Conservation (phyloP, 2,329 filamentous ascomycete genomes). For the Calcarisporium arbuscula region DNA sequence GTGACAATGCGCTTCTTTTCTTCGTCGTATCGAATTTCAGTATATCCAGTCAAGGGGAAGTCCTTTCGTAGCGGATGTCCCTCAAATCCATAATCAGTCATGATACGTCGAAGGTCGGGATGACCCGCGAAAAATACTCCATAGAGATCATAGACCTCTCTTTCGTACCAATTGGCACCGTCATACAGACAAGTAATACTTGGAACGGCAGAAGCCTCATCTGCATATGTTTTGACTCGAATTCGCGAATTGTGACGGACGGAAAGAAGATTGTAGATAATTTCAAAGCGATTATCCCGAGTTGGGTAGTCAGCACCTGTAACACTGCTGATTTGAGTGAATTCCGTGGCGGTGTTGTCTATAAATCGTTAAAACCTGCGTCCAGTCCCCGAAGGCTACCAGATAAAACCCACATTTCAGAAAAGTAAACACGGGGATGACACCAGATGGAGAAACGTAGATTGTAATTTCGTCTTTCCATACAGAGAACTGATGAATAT, state of each 20-base stretch:
- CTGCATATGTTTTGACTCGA: conserved; percentile 96
- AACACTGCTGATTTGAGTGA: conserved; percentile 86
- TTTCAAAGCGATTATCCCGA: conserved; percentile 89
- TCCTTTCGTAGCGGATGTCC: conserved; percentile 96
- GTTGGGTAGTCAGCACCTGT: conserved; percentile 96
- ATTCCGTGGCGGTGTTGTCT: conserved; percentile 96
- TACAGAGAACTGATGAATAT: conserved; percentile 97
- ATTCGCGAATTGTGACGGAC: conserved; percentile 96
- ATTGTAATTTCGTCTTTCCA: conserved; percentile 99
- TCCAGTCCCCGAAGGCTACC: neutral
- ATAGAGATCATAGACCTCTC: conserved; percentile 95
- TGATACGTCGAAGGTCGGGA: conserved; percentile 92
- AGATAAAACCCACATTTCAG: conserved; percentile 59
- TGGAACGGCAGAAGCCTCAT: conserved; percentile 89
- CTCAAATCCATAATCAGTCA: conserved; percentile 99
- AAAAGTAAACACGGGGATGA: conserved; percentile 89
- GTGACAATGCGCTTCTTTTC: conserved; percentile 99
- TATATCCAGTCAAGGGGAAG: conserved; percentile 96
- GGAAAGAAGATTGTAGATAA: conserved; percentile 95
- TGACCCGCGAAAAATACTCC: conserved; percentile 95
- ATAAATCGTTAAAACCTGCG: conserved; percentile 6
- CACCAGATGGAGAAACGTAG: conserved; percentile 80
- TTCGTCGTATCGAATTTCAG: conserved; percentile 95
- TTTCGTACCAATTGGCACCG: conserved; percentile 97
- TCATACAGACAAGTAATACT: conserved; percentile 82